phyloP scores from a whole-genome alignment of 2,329 filamentous ascomycete species.

The Endoconidiophora polonica region DNA sequence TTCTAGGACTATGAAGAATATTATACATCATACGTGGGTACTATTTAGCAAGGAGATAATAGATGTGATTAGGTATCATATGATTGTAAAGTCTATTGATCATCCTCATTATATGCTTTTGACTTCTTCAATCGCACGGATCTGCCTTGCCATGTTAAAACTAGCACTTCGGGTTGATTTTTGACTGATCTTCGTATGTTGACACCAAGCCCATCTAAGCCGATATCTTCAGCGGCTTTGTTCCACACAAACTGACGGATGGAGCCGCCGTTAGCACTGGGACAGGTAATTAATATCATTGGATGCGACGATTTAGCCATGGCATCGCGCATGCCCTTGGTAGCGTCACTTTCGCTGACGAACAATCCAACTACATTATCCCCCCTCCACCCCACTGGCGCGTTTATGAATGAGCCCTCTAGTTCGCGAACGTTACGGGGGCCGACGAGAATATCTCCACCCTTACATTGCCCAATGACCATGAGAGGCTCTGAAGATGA shows the following conservation, averaged over 20 bases:
- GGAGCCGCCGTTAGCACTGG: conserved; percentile 31
- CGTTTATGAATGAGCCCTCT: conserved; percentile 59
- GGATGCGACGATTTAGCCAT: conserved; percentile 50
- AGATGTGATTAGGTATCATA: no score
- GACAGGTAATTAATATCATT: conserved; percentile 52
- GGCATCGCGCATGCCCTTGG: conserved; percentile 61
- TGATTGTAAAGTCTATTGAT: no score
- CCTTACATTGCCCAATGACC: conserved; percentile 54
- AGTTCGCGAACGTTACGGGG: conserved; percentile 56
- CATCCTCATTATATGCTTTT: background rate
- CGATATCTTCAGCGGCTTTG: conserved; percentile 39
- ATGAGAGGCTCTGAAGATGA: conserved; percentile 22
- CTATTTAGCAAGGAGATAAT: no score
- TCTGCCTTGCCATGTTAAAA: conserved; percentile 34
- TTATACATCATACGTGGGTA: no score
- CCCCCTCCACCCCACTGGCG: conserved; percentile 56
- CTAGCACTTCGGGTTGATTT: conserved; percentile 24
- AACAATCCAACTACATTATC: conserved; percentile 52
- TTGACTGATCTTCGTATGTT: conserved; percentile 25
- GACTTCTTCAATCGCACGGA: background rate
- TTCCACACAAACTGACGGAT: conserved; percentile 63
- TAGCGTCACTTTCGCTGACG: conserved; percentile 52
- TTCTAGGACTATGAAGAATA: no score
- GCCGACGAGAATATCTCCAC: conserved; percentile 30
- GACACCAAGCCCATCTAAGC: conserved; percentile 43